Conservation (phyloP, 768 basidiomycete species). For the Russula griseocarnosa region DNA sequence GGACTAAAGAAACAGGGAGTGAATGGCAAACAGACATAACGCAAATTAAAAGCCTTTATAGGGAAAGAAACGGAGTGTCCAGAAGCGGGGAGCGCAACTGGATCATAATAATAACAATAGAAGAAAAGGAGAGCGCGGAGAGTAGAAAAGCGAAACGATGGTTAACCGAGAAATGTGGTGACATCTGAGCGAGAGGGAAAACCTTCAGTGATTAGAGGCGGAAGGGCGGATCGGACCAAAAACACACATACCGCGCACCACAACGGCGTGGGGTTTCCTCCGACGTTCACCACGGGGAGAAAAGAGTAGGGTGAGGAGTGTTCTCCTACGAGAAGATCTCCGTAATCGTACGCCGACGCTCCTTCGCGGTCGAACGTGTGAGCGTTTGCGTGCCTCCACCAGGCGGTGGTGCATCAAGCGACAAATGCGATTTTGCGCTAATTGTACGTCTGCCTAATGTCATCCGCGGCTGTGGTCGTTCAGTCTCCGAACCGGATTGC, state of each 20-base stretch:
- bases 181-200: neutral
- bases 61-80: constrained; percentile 18
- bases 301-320: neutral
- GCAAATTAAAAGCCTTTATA: constrained; percentile 3
- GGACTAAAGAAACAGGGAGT: constrained; percentile 18
- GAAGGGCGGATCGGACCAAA: neutral
- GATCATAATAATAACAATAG: constrained; percentile 28
- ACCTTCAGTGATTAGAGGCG: neutral
- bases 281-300: constrained; percentile 2
- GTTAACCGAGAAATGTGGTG: neutral
- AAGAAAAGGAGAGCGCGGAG: constrained; percentile 3
- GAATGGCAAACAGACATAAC: constrained; percentile 5
- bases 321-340: constrained; percentile 42
- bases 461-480: constrained; percentile 41
- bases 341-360: constrained; percentile 50
- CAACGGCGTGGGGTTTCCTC: constrained; percentile 1
- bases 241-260: constrained; percentile 10
- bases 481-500: constrained; percentile 49
- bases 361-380: constrained; percentile 35
- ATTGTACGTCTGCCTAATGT: constrained; percentile 35
- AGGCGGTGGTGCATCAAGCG: constrained; percentile 39
- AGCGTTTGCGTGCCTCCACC: constrained; percentile 36
- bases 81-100: constrained; percentile 7
- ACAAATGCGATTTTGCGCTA: constrained; percentile 43
- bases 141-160: constrained; percentile 2